Conservation (phyloP, 768 basidiomycete species). For the Inosperma sp. region DNA sequence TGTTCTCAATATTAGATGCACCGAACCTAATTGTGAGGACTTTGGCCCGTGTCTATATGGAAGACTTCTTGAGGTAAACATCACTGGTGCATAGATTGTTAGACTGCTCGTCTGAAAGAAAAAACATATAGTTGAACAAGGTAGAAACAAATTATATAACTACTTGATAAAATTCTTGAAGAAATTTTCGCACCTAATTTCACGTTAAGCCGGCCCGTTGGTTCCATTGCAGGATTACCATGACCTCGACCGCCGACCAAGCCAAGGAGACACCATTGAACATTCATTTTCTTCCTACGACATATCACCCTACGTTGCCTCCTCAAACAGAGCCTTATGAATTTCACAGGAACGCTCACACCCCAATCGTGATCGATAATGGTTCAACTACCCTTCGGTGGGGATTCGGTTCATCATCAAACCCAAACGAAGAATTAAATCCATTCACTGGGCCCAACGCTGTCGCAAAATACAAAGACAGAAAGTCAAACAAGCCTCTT, state of each 20-base stretch:
- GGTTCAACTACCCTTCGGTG: slow-evolving; percentile 80
- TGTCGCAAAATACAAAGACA: slow-evolving; percentile 85
- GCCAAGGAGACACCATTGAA: slow-evolving; percentile 1
- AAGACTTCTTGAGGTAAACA: too few relatives aligned
- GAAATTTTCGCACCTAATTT: too few relatives aligned
- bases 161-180: too few relatives aligned
- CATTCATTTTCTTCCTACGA: slow-evolving; percentile 21
- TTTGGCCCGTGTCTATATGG: too few relatives aligned
- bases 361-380: slow-evolving; percentile 84
- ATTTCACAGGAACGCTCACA: slow-evolving; percentile 42
- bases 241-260: slow-evolving; percentile 2
- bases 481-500: slow-evolving; percentile 76
- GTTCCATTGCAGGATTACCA: too few relatives aligned
- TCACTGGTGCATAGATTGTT: too few relatives aligned
- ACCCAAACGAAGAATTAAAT: slow-evolving; percentile 16
- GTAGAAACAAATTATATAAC: too few relatives aligned
- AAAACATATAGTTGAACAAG: too few relatives aligned
- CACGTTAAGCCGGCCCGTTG: too few relatives aligned
- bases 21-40: too few relatives aligned
- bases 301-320: slow-evolving; percentile 24
- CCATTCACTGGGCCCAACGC: slow-evolving; percentile 68
- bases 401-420: slow-evolving; percentile 63
- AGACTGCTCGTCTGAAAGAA: too few relatives aligned
- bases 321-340: slow-evolving; percentile 43
- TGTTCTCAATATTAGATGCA: too few relatives aligned